Evolutionary conservation across 257 asterid genomes (phyloP), one percentile per base, ranked within the genome.

Genomic region (Striga asiatica): DNA sequence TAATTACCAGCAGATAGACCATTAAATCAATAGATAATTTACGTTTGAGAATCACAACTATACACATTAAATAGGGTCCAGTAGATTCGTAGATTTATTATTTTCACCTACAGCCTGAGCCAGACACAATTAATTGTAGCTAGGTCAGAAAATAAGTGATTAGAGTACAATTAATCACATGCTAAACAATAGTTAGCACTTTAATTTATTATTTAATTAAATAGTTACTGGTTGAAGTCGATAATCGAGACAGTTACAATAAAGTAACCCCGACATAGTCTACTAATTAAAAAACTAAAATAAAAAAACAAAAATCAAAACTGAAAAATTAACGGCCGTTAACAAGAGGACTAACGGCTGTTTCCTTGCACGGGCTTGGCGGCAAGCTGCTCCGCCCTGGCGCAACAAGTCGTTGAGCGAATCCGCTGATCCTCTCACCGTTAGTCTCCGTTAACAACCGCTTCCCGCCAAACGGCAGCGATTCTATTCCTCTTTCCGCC

Each of bases 401-500:
- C 6, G 74, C 87, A 27, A 83, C 93, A 6, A 89, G 94, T 20
- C 95, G 93, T 67, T 81, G 95, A 67, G 75, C 98, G 1, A 89
- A 76, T 21, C 65, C 74, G 20, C 64, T 72, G 43, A 89, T 76
- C 58, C 94, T 75, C 61, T 81, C 83, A 6, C 91, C 87, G 77
- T 89, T 89, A 42, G 81, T 89, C 88, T 86, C 96, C 85, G 87
- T 72, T 60, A 80, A 47, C 34, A 89, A 58, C 68, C 96, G 81
- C 66, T 89, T 89, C 74, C 95, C 95, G 76, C 98, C 96, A 61
- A 89, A 89, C 70, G 94, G 94, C 71, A 86, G 35, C n/a, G 96
- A 69, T 60, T 83, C 93, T 7, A 89, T 82, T 0, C 95, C 95
- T 63, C 74, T 79, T 66, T 76, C 88, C 50, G 69, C 77, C 75